A percentile compares a stretch with the other conserved stretches of the same genome.
Conservation (phyloP, 495 filamentous ascomycete species). For the Penicillium daleae region DNA sequence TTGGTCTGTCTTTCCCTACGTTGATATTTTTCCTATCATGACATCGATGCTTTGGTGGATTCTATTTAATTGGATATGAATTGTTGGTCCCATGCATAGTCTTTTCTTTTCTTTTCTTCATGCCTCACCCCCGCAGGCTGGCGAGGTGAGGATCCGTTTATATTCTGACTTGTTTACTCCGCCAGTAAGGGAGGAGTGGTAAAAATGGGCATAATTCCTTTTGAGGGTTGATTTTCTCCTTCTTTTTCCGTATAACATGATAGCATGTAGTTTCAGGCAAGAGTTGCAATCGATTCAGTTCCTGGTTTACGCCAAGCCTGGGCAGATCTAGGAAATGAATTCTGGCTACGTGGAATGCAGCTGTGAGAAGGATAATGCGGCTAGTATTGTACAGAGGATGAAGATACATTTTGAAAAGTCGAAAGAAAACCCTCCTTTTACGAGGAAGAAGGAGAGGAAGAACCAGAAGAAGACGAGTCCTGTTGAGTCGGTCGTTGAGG, state of each 20-base stretch:
- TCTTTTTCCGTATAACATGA: too few species aligned
- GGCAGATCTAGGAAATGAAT: background rate
- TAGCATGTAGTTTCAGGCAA: too few species aligned
- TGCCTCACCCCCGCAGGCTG: slow-evolving; percentile 26
- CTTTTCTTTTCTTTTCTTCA: slow-evolving; percentile 15
- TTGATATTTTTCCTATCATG: background rate
- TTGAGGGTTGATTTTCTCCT: background rate
- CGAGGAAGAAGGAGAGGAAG: background rate
- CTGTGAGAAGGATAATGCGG: too few species aligned
- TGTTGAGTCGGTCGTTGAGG: background rate
- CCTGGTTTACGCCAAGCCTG: background rate
- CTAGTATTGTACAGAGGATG: background rate
- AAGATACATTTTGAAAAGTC: too few species aligned
- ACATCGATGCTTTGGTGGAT: background rate
- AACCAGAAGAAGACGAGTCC: background rate
- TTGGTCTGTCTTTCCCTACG: background rate
- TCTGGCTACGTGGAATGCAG: background rate
- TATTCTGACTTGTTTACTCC: background rate
- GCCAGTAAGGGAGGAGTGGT: background rate
- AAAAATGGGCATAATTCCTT: slow-evolving; percentile 4
- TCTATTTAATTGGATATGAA: background rate
- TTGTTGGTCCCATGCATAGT: slow-evolving; percentile 16
- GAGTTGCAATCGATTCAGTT: background rate
- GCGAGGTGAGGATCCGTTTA: slow-evolving; percentile 16
- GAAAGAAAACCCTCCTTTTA: background rate